Percentiles rank a stretch among this genome's conserved stretches.
phyloP scores from a whole-genome alignment of 2,329 filamentous ascomycete species.

The Camillea tinctor region DNA sequence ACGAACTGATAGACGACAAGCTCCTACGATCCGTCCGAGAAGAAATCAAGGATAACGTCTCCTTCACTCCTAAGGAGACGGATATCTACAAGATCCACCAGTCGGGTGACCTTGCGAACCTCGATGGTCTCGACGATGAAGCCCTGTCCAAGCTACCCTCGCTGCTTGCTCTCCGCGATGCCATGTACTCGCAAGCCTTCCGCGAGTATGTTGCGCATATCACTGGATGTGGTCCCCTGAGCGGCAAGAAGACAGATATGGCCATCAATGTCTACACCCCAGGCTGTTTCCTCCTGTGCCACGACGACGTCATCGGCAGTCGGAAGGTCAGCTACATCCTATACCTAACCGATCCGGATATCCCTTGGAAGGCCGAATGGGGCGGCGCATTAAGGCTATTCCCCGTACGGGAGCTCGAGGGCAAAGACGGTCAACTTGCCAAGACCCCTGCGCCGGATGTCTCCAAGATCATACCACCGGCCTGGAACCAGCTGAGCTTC shows the following conservation, averaged over 20 bases:
- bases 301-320: constrained; percentile 98
- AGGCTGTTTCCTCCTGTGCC: constrained; percentile 91
- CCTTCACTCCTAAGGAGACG: constrained; percentile 97
- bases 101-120: constrained; percentile 93
- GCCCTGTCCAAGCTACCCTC: constrained; percentile 85
- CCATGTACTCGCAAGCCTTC: constrained; percentile 87
- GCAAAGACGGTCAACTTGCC: constrained; percentile 70
- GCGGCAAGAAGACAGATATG: constrained; percentile 96
- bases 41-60: constrained; percentile 87
- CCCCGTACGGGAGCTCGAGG: constrained; percentile 64
- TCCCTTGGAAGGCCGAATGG: constrained; percentile 86
- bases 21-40: constrained; percentile 83
- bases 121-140: constrained; percentile 86
- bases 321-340: constrained; percentile 94
- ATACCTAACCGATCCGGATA: constrained; percentile 90
- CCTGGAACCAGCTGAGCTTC: constrained; percentile 97
- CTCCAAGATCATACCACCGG: constrained; percentile 81
- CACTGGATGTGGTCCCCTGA: constrained; percentile 82
- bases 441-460: constrained; percentile 78
- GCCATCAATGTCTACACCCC: constrained; percentile 98
- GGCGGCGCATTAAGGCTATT: constrained; percentile 89
- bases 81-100: constrained; percentile 99
- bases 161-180: constrained; percentile 87
- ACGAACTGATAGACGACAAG: constrained; percentile 71
- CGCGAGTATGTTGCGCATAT: constrained; percentile 84